Evolutionary conservation across 2,329 filamentous ascomycete species (phyloP), one percentile per base, ranked within the genome.

Genomic region (Diaporthe sp.): DNA sequence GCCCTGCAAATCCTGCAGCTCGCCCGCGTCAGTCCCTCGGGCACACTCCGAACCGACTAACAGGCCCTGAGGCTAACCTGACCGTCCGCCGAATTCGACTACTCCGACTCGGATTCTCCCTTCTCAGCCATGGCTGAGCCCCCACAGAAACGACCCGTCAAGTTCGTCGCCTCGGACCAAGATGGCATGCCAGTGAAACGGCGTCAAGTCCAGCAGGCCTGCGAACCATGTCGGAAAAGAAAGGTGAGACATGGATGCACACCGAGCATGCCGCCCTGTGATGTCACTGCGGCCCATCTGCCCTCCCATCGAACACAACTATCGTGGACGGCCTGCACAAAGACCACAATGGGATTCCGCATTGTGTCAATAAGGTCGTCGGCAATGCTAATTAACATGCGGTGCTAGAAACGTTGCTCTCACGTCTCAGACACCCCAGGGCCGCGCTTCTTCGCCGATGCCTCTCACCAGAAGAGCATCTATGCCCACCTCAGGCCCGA

Each of bases 171-270:
- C 72, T 88, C 89, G 17, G 88, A 91, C 81, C 84, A 85, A 8
- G 84, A 84, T 34, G 90, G 89, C 25, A 82, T 91, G 75, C 90
- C 90, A 6, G 84, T 90, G 73, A 92, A 92, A 83, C 84, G 90
- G 70, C 90, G 90, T 78, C 90, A 92, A 79, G 89, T 91, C 31
- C 86, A 87, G 75, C 89, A 91, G 42, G 90, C 90, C 6, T 92
- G 90, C 77, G 84, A 85, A 0, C 82, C 84, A 2, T 92, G 90
- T 78, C 87, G 90, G 6, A 87, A 86, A 67, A 88, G 88, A 76
- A 91, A 91, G 85, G 88, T 89, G 70, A 63, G 80, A 58, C 63
- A 51, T 22, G 10, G 12, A 31, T 55, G 34, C 49, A 55, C 34
- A 25, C 15, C 65, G 8, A 53, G 22, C 1, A 51, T 68, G 9